These are phyloP conservation scores for Cantharellus anzutake DNA, from an alignment of 768 basidiomycete species.

Conservation along the genomic window DNA sequence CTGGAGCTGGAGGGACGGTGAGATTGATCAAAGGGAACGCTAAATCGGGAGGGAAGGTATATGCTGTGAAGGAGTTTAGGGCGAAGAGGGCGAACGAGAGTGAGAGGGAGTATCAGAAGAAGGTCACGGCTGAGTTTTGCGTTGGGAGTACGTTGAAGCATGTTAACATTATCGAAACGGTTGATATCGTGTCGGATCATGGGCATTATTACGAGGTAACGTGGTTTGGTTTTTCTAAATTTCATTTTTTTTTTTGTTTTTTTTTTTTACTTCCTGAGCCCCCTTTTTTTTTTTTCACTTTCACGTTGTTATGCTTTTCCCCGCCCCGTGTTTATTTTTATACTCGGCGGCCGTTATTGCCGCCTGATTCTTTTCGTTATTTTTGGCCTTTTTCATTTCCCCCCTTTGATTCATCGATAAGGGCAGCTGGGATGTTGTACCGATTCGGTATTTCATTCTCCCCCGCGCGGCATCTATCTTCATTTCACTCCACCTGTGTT, in stretches of 20 bases:
- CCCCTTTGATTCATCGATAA: too few relatives aligned
- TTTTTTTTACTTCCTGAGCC: not conserved
- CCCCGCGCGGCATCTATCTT: too few relatives aligned
- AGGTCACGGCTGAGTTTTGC: slow-evolving; percentile 75
- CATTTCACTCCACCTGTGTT: not conserved
- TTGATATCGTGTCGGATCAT: slow-evolving; percentile 94
- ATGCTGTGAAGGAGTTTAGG: slow-evolving; percentile 95
- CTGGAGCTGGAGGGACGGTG: slow-evolving; percentile 92
- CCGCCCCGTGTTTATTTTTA: too few relatives aligned
- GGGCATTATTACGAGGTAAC: slow-evolving; percentile 96
- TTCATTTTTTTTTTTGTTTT: not conserved
- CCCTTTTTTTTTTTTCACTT: not conserved
- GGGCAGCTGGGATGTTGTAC: too few relatives aligned
- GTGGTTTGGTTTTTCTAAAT: slow-evolving; percentile 2
- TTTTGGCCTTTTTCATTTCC: not conserved
- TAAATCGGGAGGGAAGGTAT: slow-evolving; percentile 71
- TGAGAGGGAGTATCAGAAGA: slow-evolving; percentile 98
- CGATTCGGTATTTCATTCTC: not conserved
- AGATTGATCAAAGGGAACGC: slow-evolving; percentile 74
- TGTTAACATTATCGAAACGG: slow-evolving; percentile 39
- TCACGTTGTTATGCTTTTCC: not conserved
- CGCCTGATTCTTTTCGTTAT: too few relatives aligned
- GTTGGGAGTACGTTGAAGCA: slow-evolving; percentile 25
- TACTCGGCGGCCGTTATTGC: too few relatives aligned
- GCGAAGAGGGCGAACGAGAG: slow-evolving; percentile 75